These are phyloP conservation scores for Aureobasidium mangrovei DNA, from an alignment of 2,329 filamentous ascomycete genomes.

Conservation along the genomic window DNA sequence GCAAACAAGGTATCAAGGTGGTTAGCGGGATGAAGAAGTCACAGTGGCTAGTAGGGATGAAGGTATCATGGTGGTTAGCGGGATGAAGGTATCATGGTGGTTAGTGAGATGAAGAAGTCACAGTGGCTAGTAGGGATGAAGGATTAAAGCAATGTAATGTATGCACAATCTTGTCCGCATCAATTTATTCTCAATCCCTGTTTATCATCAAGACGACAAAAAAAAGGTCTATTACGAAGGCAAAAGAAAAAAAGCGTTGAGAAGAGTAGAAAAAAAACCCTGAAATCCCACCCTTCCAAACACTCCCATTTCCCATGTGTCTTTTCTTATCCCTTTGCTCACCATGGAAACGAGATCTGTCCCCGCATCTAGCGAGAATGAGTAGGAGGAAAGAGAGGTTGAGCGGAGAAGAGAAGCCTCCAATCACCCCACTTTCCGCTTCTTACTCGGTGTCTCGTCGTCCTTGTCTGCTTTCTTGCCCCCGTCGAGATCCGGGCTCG, in stretches of 20 bases:
- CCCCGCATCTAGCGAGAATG: background rate
- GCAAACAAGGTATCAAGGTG: too few species aligned
- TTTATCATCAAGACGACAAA: background rate
- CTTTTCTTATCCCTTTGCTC: background rate
- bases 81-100: too few species aligned
- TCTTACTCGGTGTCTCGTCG: conserved; percentile 22
- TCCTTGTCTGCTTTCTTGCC: conserved; percentile 16
- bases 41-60: too few species aligned
- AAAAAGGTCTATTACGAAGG: background rate
- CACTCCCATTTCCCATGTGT: background rate
- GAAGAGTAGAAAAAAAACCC: background rate
- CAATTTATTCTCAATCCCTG: background rate
- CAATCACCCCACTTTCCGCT: background rate
- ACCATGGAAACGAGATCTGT: background rate
- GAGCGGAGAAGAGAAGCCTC: background rate
- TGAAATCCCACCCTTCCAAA: too few species aligned
- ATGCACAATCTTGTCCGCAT: too few species aligned
- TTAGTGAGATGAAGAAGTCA: too few species aligned
- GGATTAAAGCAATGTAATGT: too few species aligned
- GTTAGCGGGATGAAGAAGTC: too few species aligned
- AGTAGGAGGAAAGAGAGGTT: background rate
- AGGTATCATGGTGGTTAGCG: too few species aligned
- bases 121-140: too few species aligned
- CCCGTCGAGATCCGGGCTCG: conserved; percentile 24
- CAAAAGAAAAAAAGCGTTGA: background rate